Base-by-base conservation (phyloP, 768 basidiomycete genomes). In the Sarcodon aspratus region DNA sequence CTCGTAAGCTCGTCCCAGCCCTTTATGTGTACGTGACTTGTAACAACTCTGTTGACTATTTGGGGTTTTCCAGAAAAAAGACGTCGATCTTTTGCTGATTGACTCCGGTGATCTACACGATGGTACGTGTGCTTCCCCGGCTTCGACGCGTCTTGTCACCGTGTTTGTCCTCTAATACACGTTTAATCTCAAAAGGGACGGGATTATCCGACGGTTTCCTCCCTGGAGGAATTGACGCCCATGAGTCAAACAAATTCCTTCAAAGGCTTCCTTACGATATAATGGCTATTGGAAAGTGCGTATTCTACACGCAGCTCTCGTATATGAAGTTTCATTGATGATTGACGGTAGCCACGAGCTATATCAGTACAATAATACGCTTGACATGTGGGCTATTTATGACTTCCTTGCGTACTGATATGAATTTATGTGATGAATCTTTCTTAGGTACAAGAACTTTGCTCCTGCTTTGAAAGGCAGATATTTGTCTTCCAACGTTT, bases 401-500 rank as follows among this genome's bases (percentile, higher is more conserved):
- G 9, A 57, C 42, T 45, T 48, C 9, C 38, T 45, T 42, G 44
- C 6, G 11, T 21, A 13, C 6, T 12, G n/a, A 37, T 9, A 1
- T 6, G 15, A 7, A 32, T 31, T 10, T 33, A 46, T 9, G 52
- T 57, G 55, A 52, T 54, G n/a, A 56, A 47, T 31, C 46, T 52
- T 9, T 49, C 54, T 46, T 49, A 82, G 77, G 65, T 69, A 83
- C 61, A 64, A 70, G 47, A 83, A 83, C 59, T 85, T 90, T 56
- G 79, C 67, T 3, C 81, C 79, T 3, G 65, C 76, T 42, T 72
- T 80, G 62, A 69, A 75, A 8, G 88, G 85, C 6, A 73, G 80
- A 42, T 93, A 91, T 62, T 66, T 96, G 44, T 80, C 88, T 1
- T 87, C 82, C 2, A 95, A 95, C 57, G 85, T 79, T 49, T 86